Evolutionary conservation across 352 stramenopile species (phyloP), one percentile per base, ranked within the genome.

Genomic region (Phytophthora foliorum): DNA sequence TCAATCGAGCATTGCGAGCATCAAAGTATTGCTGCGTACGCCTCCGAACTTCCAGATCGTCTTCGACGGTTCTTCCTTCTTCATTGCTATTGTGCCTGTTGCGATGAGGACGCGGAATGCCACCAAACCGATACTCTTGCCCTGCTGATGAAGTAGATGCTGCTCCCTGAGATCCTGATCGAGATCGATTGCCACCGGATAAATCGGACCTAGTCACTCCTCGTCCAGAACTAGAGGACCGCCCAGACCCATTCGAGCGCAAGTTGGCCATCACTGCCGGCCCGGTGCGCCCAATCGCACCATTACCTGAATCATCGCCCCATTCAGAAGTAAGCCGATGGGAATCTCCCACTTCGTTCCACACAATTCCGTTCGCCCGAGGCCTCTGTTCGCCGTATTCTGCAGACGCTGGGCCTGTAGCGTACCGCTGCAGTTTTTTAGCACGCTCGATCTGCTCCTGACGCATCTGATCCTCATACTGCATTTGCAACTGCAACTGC

Each of bases 251-350:
- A 63, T 59, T 72, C 6, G 58, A 80, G 11, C 8, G 73, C 58
- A 62, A 69, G 65, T 41, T 76, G 4, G 65, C 50, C 29, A 61
- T 44, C 10, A 54, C 56, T 29, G 49, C 67, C 11, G 21, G 16
- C 17, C 44, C 56, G 9, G 48, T 25, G 4, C 10, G 48, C 10
- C 49, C 45, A 17, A 58, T 36, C 25, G 19, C 29, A 7, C 24
- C 49, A 22, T 46, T 54, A 21, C 56, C 54, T 8, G 59, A 67
- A 21, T 88, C 75, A 8, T 73, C 31, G 5, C 75, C 71, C 67
- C 77, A 89, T 36, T 88, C 77, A 0, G 71, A 80, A 27, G 72
- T 77, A 17, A 86, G 74, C 9, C 68, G 72, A 55, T 89, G 75
- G 6, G 70, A 72, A 21, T 89, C 79, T 19, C 72, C 51, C 6